phyloP scores from a whole-genome alignment of 129 eudicot genomes.

The Tagetes patula region DNA sequence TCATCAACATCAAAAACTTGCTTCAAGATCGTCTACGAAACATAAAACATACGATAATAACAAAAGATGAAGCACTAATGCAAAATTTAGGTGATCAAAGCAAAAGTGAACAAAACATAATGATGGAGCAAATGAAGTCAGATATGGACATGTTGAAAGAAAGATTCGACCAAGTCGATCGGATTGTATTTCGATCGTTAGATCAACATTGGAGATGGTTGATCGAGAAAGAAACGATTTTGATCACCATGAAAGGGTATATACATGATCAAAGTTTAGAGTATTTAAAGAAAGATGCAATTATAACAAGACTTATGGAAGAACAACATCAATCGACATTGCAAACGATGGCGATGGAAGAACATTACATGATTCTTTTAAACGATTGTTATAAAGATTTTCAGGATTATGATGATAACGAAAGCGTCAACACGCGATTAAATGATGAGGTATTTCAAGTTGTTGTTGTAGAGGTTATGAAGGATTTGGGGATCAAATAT shows the following conservation, averaged over 20 bases:
- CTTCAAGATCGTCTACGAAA: constrained; percentile 47
- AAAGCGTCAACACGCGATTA: constrained; percentile 11
- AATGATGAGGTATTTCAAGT: constrained; percentile 20
- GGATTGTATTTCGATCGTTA: constrained; percentile 38
- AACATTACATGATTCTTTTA: constrained; percentile 40
- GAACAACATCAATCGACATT: constrained; percentile 26
- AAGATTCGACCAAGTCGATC: constrained; percentile 50
- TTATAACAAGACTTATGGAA: constrained; percentile 43
- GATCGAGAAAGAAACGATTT: constrained; percentile 54
- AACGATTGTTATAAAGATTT: constrained; percentile 37
- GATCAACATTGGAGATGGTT: constrained; percentile 49
- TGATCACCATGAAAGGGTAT: constrained; percentile 41
- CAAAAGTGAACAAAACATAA: constrained; percentile 26
- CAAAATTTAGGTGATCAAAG: constrained; percentile 19
- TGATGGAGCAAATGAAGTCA: constrained; percentile 48
- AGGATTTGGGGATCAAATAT: constrained; percentile 21
- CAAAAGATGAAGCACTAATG: constrained; percentile 16
- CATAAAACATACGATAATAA: constrained; percentile 34
- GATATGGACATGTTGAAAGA: constrained; percentile 55
- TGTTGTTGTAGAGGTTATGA: constrained; percentile 21
- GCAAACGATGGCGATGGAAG: constrained; percentile 40
- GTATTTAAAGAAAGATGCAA: constrained; percentile 30
- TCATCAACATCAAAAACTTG: constrained; percentile 46
- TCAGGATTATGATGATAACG: constrained; percentile 9
- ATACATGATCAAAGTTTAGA: constrained; percentile 29